Base-by-base conservation (phyloP, 2,329 filamentous ascomycete genomes). In the Fusarium sacchari region DNA sequence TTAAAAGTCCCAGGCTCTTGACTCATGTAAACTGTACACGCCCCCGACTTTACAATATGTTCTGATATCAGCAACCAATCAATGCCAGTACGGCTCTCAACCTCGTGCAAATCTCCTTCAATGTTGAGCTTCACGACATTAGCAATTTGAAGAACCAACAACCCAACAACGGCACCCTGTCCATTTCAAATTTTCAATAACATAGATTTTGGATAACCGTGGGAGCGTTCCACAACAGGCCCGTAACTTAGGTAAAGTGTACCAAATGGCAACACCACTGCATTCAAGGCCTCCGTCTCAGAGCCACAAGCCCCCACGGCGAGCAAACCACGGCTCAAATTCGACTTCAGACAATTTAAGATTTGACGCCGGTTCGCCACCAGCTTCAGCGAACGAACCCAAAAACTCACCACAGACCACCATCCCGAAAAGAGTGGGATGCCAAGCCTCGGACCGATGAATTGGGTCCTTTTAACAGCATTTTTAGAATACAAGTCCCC, bases 361-460 rank as follows among this genome's bases (percentile, higher is more conserved):
- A 66, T 77, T 77, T 69, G 65, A 64, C 73, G 67, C 75, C 75
- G 70, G 53, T 49, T 68, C 62, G 64, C 73, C 73, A 77, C 73
- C 63, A 72, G 58, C 57, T 59, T 57, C 43, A 71, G 36, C 49
- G 58, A 69, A 53, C 42, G 61, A 73, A 66, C 68, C 55, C 60
- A 55, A 52, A 58, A 64, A 58, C 22, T 47, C 44, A 58, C 34
- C 57, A 62, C 44, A 46, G 61, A 67, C 61, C 49, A 53, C 26
- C 36, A 71, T 49, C 59, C 46, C 32, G 42, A 40, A 42, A 28
- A 49, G 34, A 52, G 22, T 46, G 61, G 43, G 59, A 58, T 75
- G 64, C 71, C 72, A 72, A 74, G 67, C 63, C 60, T 74, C 73
- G 75, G 75, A 63, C 72, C 74, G 75, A 75, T 55, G 44, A 58